phyloP scores from a whole-genome alignment of 371 early-diverging fungal genomes.

The Apophysomyces elegans region DNA sequence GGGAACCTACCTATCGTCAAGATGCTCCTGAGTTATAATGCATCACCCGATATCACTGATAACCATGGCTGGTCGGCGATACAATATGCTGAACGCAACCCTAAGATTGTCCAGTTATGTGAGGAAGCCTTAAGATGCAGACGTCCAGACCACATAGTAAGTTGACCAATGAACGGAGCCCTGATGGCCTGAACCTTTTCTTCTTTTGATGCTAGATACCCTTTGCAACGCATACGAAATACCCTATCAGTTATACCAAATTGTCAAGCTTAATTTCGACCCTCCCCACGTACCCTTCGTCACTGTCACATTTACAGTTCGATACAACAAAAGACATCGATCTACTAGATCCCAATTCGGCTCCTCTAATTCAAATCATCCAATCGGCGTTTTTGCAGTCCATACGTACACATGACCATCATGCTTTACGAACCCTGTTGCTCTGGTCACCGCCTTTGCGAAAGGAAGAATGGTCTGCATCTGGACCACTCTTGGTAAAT shows the following conservation, averaged over 20 bases:
- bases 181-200: too few relatives aligned
- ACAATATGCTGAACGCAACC: conserved; percentile 67
- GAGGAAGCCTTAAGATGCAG: conserved; percentile 58
- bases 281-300: conserved; percentile 46
- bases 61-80: conserved; percentile 76
- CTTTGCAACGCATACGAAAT: conserved; percentile 27
- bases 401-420: conserved; percentile 66
- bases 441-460: conserved; percentile 48
- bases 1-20: conserved; percentile 67
- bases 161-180: conserved; percentile 3
- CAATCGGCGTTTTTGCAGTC: conserved; percentile 59
- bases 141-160: conserved; percentile 55
- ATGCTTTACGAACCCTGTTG: conserved; percentile 57
- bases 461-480: conserved; percentile 23
- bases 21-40: conserved; percentile 58
- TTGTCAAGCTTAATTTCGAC: conserved; percentile 55
- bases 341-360: conserved; percentile 36
- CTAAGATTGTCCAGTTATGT: conserved; percentile 64
- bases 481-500: conserved; percentile 53
- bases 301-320: conserved; percentile 53
- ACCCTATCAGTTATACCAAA: conserved; percentile 53
- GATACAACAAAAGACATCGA: conserved; percentile 41
- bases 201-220: neutral
- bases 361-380: conserved; percentile 41
- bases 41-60: conserved; percentile 65